Evolutionary conservation across 331 rosid genomes (phyloP).

Genomic region (Ulmus americana): DNA sequence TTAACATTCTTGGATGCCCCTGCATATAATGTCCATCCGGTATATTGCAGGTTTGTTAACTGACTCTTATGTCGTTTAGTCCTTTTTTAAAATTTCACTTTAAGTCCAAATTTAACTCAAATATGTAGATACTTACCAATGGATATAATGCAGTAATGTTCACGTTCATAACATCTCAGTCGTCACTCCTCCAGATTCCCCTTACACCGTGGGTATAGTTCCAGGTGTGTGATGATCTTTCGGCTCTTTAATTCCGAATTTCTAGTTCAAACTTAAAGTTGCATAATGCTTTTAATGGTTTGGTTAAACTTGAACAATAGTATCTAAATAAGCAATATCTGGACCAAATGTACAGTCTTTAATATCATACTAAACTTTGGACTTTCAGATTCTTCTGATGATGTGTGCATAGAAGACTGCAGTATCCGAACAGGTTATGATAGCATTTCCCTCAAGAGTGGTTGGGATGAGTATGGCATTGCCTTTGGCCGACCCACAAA

Average conservation of each 20-base stretch:
- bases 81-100: not conserved
- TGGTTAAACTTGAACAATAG: constrained; percentile 5
- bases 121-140: constrained; percentile 8
- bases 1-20: constrained; percentile 88
- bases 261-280: constrained; percentile 11
- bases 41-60: constrained; percentile 77
- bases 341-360: not conserved
- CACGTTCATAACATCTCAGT: constrained; percentile 71
- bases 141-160: constrained; percentile 62
- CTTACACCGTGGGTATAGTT: constrained; percentile 77
- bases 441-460: constrained; percentile 87
- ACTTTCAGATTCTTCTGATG: constrained; percentile 81
- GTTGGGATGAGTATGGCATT: constrained; percentile 96
- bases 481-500: constrained; percentile 74
- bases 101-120: constrained; percentile 5
- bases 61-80: not conserved
- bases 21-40: constrained; percentile 83
- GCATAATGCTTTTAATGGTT: not conserved
- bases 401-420: constrained; percentile 88
- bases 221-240: constrained; percentile 60
- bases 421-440: constrained; percentile 61
- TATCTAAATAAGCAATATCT: not conserved
- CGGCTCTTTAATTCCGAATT: constrained; percentile 10
- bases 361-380: constrained; percentile 4
- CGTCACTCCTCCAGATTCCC: constrained; percentile 72